A percentile compares a stretch with the other conserved stretches of the same genome.
phyloP scores from a whole-genome alignment of 306 rosid species.

The Quercus mongolica region DNA sequence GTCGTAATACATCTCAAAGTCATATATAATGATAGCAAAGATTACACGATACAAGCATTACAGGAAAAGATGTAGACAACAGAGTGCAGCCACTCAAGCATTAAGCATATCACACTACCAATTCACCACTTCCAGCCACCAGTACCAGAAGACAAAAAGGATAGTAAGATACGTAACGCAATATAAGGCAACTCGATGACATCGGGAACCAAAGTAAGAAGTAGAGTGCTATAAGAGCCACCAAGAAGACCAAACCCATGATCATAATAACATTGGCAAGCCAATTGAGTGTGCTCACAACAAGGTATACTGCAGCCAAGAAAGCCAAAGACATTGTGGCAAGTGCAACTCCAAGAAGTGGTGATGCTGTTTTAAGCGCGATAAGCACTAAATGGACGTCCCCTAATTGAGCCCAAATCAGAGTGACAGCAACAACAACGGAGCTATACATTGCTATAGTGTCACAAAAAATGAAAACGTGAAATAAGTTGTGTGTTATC shows the following conservation, averaged over 20 bases:
- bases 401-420: conserved; percentile 33
- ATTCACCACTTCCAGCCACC: no score
- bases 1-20: no score
- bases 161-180: conserved; percentile 8
- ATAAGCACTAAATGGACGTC: not conserved
- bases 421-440: conserved; percentile 14
- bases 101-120: no score
- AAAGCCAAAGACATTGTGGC: conserved; percentile 22
- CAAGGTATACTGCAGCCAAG: conserved; percentile 28
- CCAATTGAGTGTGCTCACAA: conserved; percentile 20
- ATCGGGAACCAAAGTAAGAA: conserved; percentile 6
- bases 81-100: no score
- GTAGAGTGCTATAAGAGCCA: not conserved
- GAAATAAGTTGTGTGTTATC: conserved; percentile 9
- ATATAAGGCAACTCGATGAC: not conserved
- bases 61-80: no score
- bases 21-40: no score
- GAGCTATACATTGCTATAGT: conserved; percentile 2
- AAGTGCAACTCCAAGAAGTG: conserved; percentile 26
- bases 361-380: not conserved
- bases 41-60: no score
- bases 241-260: not conserved
- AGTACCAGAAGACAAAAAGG: no score
- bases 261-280: conserved; percentile 11
- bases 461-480: conserved; percentile 15